Evolutionary conservation across 148 eudicot genomes (phyloP).

Genomic region (Silene conica): DNA sequence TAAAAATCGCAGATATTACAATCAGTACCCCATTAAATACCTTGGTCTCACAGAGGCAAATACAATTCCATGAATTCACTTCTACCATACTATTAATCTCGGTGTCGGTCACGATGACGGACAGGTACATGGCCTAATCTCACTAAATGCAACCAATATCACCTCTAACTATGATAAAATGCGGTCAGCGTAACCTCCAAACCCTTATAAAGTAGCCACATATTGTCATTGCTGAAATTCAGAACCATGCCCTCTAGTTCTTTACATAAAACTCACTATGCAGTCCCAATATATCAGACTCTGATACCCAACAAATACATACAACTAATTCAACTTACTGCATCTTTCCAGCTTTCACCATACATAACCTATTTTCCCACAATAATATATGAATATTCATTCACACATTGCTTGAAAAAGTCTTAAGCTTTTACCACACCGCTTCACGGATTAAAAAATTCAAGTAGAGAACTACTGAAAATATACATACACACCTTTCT

Average conservation of each 20-base stretch:
- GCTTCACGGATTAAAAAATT: not conserved
- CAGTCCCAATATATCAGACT: not conserved
- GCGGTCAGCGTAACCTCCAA: too few species aligned
- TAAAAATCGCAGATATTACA: not conserved
- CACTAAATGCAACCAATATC: too few species aligned
- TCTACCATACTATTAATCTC: too few species aligned
- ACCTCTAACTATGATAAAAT: too few species aligned
- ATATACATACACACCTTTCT: slow-evolving; percentile 39
- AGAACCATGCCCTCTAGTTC: too few species aligned
- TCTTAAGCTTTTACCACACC: not conserved
- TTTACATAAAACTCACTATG: not conserved
- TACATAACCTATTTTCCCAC: not conserved
- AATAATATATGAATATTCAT: not conserved
- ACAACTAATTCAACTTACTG: too few species aligned
- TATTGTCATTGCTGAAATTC: too few species aligned
- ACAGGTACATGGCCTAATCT: too few species aligned
- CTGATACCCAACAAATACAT: not conserved
- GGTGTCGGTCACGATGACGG: too few species aligned
- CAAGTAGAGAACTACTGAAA: not conserved
- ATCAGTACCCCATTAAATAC: not conserved
- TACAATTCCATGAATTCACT: not conserved
- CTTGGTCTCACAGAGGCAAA: not conserved
- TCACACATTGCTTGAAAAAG: not conserved
- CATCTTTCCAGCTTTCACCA: too few species aligned
- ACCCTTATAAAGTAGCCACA: too few species aligned